Base-by-base conservation (phyloP, 2,329 filamentous ascomycete genomes). In the Drechslera avenae region DNA sequence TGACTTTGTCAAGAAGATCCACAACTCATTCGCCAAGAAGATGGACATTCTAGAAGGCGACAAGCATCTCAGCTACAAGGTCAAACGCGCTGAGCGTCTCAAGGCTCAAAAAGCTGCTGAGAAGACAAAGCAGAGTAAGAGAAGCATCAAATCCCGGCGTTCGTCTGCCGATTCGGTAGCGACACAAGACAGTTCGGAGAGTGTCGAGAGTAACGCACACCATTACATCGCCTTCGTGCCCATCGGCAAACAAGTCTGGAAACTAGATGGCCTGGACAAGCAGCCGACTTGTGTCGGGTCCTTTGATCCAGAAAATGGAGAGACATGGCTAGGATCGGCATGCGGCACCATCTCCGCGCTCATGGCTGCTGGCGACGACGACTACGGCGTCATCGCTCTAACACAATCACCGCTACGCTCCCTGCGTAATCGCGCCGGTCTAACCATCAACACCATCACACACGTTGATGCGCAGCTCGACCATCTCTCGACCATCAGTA, bases 191-290 rank as follows among this genome's bases (percentile, higher is more conserved):
- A 78, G 78, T 39, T 76, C 74, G 10, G 72, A 74, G n/a, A 70
- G 74, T 4, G 76, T 81, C 5, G 75, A 80, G 0, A 83, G 89
- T n/a, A 81, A 83, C 10, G 86, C 84, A 0, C 94, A 88, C 67
- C 93, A 97, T 68, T 97, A 94, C 72, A 88, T 96, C 57, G 92
- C 91, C 5, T 96, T 93, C 67, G 86, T 97, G 23, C 90, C 90
- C 2, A 82, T 86, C 12, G 79, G 82, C n/a, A 86, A 84, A 2
- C 78, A 84, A 48, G 83, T 96, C 12, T 97, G 91, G 91, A 90
- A 92, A 69, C 84, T 97, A 4, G 93, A 97, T 72, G 93, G 93
- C 4, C 78, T 97, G 17, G 86, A 92, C 69, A 78, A 78, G 34
- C 84, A 86, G 57, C 93, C 91, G 3, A 81, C 85, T 28, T 82